phyloP scores from a whole-genome alignment of 2,329 filamentous ascomycete genomes.

The Nemania sp. region DNA sequence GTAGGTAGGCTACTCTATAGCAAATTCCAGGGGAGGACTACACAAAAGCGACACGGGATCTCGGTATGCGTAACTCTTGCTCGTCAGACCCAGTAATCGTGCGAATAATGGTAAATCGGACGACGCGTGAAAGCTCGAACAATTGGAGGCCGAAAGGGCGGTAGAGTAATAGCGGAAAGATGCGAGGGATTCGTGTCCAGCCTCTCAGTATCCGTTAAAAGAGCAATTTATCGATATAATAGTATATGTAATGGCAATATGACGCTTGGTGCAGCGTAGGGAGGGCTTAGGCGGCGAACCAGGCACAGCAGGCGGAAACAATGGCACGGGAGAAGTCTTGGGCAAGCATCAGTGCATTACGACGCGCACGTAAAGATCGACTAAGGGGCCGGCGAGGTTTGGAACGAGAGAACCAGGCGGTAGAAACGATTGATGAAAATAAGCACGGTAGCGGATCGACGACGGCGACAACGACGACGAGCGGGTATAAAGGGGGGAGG shows the following conservation, averaged over 20 bases:
- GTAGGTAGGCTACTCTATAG: constrained; percentile 10
- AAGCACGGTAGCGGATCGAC: constrained; percentile 46
- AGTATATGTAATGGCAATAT: constrained; percentile 42
- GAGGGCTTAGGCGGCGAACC: constrained; percentile 27
- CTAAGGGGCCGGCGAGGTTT: constrained; percentile 27
- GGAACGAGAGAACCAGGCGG: constrained; percentile 33
- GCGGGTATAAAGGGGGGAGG: constrained; percentile 47
- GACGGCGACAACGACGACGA: constrained; percentile 22
- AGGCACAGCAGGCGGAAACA: constrained; percentile 28
- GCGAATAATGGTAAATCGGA: constrained; percentile 14
- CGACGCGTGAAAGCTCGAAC: constrained; percentile 26
- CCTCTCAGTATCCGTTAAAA: constrained; percentile 17
- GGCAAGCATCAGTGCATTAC: constrained; percentile 40
- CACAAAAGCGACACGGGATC: constrained; percentile 14
- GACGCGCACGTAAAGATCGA: constrained; percentile 33
- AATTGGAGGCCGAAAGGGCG: constrained; percentile 29
- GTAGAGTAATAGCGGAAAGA: constrained; percentile 33
- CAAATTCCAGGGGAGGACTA: constrained; percentile 13
- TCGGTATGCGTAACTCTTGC: constrained; percentile 13
- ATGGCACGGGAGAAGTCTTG: constrained; percentile 26
- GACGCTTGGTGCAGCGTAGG: constrained; percentile 38
- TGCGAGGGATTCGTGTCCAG: constrained; percentile 26
- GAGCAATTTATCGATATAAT: constrained; percentile 43
- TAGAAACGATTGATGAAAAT: constrained; percentile 44
- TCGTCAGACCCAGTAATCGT: constrained; percentile 21